These are phyloP conservation scores for Excoecaria cochinchinensis DNA, from an alignment of 345 rosid species.

Conservation along the genomic window DNA sequence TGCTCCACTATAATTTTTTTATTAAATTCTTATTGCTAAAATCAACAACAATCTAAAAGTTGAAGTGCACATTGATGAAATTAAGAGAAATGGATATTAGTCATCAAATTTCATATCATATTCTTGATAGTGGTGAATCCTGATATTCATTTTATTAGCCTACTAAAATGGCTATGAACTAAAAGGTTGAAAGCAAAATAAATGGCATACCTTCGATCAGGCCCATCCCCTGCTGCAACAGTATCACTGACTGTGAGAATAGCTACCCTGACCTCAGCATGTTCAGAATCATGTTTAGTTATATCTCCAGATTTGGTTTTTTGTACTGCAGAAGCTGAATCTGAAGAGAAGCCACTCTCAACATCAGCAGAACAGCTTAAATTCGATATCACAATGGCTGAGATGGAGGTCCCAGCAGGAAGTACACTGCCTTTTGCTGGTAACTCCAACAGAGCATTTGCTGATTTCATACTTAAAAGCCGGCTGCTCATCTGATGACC, in stretches of 20 bases:
- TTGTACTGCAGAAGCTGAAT: slow-evolving; percentile 34
- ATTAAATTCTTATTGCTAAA: no score
- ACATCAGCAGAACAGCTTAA: slow-evolving; percentile 31
- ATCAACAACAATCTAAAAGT: not conserved
- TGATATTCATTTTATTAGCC: not conserved
- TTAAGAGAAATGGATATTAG: not conserved
- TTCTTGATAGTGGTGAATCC: not conserved
- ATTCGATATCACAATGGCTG: slow-evolving; percentile 71
- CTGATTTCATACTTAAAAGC: slow-evolving; percentile 88
- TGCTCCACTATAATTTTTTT: not conserved
- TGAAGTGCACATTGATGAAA: no score
- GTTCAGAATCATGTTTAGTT: slow-evolving; percentile 29
- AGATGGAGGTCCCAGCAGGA: slow-evolving; percentile 70
- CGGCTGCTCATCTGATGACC: slow-evolving; percentile 89
- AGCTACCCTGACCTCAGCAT: slow-evolving; percentile 56
- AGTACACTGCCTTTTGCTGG: slow-evolving; percentile 59
- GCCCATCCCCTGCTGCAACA: slow-evolving; percentile 82
- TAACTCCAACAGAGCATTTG: slow-evolving; percentile 85
- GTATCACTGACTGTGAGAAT: slow-evolving; percentile 89
- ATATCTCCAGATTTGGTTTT: slow-evolving; percentile 28
- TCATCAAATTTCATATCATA: not conserved
- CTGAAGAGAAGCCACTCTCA: slow-evolving; percentile 29
- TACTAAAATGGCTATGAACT: not conserved
- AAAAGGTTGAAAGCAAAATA: not conserved
- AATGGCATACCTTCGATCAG: slow-evolving; percentile 72